Evolutionary conservation across 2,329 filamentous ascomycete species (phyloP).

Genomic region (Neospermospora avenae): DNA sequence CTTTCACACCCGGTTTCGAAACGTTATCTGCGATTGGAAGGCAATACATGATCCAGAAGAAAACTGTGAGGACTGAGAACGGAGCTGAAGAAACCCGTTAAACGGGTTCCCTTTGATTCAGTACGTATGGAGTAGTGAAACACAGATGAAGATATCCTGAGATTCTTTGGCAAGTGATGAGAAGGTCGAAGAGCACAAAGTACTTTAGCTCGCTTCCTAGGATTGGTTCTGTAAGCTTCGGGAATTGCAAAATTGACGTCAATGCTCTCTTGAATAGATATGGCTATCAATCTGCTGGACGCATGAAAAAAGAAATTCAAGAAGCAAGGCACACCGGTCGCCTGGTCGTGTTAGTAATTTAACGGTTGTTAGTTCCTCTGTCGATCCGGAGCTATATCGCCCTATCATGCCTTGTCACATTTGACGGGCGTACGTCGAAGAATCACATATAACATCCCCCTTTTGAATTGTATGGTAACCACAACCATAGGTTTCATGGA

Average conservation of each 20-base stretch:
- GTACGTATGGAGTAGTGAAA: no score
- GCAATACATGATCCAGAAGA: not conserved
- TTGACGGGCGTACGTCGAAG: not conserved
- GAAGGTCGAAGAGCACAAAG: not conserved
- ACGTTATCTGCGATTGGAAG: not conserved
- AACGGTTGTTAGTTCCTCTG: not conserved
- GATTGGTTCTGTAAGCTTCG: no score
- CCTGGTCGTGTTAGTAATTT: not conserved
- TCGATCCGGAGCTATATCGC: conserved; percentile 1
- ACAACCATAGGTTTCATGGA: not conserved
- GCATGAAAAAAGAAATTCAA: not conserved
- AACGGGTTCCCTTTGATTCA: not conserved
- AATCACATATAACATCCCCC: not conserved
- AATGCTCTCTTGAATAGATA: no score
- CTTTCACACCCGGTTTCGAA: not conserved
- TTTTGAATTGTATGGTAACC: not conserved
- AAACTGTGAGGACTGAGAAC: not conserved
- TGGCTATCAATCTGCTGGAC: no score
- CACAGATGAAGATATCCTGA: not conserved
- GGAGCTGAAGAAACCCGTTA: no score
- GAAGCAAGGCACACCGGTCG: not conserved
- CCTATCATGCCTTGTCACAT: not conserved
- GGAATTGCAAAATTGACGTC: no score
- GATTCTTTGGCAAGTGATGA: not conserved
- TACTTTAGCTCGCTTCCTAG: no score